These are phyloP conservation scores for Botrytis fabae DNA, from an alignment of 2,329 filamentous ascomycete species.

Conservation along the genomic window DNA sequence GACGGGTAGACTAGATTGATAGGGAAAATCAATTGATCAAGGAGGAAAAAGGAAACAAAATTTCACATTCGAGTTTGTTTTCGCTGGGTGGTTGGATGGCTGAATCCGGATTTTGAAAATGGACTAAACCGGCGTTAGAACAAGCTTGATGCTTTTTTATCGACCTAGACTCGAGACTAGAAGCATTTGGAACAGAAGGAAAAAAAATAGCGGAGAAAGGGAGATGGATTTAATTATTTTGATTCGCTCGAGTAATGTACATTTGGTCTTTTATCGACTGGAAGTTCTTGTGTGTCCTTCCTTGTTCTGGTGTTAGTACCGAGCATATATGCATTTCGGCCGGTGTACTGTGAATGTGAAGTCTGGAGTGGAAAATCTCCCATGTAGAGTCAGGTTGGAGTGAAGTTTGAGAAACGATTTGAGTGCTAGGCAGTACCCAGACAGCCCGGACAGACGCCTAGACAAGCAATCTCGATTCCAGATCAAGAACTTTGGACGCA, in stretches of 20 bases:
- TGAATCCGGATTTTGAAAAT: slow-evolving; percentile 10
- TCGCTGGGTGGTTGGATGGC: slow-evolving; percentile 2
- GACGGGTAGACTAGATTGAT: neutral
- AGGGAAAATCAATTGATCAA: neutral
- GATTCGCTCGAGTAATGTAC: neutral
- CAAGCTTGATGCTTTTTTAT: slow-evolving; percentile 7
- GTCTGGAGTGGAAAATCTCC: neutral
- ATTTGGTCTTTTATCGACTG: neutral
- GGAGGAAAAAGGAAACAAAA: neutral
- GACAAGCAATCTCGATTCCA: neutral
- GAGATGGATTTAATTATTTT: neutral
- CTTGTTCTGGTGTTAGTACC: neutral
- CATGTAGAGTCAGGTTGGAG: neutral
- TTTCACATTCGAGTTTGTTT: neutral
- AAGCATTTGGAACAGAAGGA: slow-evolving; percentile 1
- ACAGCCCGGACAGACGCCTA: too few relatives aligned
- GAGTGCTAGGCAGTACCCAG: too few relatives aligned
- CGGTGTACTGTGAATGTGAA: neutral
- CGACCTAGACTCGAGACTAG: slow-evolving; percentile 3
- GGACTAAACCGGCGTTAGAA: slow-evolving; percentile 9
- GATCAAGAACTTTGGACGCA: neutral
- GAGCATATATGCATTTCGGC: too few relatives aligned
- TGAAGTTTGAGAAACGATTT: neutral
- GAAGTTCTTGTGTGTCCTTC: neutral
- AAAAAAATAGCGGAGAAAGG: slow-evolving; percentile 5